These are phyloP conservation scores for Stenocarpella maydis DNA, from an alignment of 2,329 filamentous ascomycete species.

Conservation along the genomic window DNA sequence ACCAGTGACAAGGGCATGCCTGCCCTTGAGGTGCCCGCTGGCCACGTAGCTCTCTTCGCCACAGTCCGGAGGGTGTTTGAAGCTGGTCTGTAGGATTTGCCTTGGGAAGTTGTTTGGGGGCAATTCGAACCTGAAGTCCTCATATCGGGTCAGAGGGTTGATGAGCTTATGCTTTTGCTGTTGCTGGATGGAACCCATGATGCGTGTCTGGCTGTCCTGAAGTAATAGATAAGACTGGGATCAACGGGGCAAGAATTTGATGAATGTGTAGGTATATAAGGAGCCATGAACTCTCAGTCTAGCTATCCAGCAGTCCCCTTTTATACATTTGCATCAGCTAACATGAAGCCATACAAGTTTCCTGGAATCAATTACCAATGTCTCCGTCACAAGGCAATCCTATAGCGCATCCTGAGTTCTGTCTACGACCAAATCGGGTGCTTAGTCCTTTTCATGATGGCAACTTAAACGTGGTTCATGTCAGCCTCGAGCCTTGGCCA, in stretches of 20 bases:
- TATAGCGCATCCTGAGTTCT: background rate
- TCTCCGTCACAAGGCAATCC: background rate
- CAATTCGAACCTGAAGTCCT: background rate
- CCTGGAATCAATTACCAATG: background rate
- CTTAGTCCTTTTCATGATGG: background rate
- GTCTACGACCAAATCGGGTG: background rate
- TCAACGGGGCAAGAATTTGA: too few relatives aligned
- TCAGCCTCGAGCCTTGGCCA: background rate
- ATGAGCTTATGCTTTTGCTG: background rate
- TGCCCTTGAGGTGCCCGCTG: conserved; percentile 8
- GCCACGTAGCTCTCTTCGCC: conserved; percentile 8
- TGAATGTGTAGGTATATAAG: too few relatives aligned
- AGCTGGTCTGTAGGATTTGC: conserved; percentile 10
- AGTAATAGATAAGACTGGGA: too few relatives aligned
- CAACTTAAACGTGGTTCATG: too few relatives aligned
- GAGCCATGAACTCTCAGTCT: background rate
- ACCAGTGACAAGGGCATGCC: conserved; percentile 2
- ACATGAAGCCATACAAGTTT: background rate
- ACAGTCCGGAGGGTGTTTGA: conserved; percentile 6
- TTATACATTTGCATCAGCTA: background rate
- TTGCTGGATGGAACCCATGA: background rate
- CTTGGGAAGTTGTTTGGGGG: background rate
- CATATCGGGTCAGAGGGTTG: conserved; percentile 7
- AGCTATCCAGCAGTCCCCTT: background rate
- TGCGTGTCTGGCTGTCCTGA: background rate